Evolutionary conservation across 129 eudicot species (phyloP).

Genomic region (Smallanthus sonchifolius): DNA sequence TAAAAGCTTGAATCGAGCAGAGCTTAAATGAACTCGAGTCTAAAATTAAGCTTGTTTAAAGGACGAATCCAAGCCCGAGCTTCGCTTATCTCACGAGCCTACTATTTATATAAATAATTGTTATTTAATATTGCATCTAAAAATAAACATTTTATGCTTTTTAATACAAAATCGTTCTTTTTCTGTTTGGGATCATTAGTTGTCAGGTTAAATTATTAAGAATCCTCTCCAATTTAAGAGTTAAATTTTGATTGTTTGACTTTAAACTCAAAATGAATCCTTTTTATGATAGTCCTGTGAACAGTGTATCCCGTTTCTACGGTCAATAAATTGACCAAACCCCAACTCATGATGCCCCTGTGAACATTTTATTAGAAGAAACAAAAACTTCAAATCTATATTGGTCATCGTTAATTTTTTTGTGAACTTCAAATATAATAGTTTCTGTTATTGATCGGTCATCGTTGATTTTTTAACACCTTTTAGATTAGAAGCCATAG

Average conservation of each 20-base stretch:
- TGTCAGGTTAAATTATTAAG: neutral
- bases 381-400: no score
- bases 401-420: no score
- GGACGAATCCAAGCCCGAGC: no score
- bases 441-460: no score
- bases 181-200: neutral
- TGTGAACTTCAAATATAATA: no score
- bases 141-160: neutral
- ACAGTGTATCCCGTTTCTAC: neutral
- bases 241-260: neutral
- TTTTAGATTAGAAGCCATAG: no score
- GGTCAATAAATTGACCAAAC: neutral
- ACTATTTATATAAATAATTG: no score
- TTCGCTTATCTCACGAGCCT: no score
- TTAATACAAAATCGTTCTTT: neutral
- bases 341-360: neutral
- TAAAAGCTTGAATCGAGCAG: no score
- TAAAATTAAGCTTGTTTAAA: no score
- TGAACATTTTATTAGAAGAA: neutral
- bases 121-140: neutral
- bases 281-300: neutral
- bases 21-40: no score
- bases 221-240: neutral
- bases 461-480: no score
- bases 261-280: neutral